A percentile compares a stretch with the other conserved stretches of the same genome.
These are phyloP conservation scores for Streptanthus diversifolius DNA, from an alignment of 345 rosid species.

Conservation along the genomic window DNA sequence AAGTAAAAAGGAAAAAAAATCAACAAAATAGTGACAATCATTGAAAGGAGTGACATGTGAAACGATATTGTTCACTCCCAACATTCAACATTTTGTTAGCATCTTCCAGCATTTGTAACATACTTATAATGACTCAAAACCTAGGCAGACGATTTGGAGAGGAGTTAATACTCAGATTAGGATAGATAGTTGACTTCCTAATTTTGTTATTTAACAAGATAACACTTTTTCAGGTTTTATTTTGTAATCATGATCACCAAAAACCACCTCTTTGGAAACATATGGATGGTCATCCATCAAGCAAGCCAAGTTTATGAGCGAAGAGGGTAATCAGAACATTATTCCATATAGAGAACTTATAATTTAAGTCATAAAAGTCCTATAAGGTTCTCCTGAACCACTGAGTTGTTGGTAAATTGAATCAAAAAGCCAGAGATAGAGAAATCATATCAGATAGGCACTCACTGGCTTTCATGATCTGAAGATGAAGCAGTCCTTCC, in stretches of 20 bases:
- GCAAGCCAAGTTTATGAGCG: neutral
- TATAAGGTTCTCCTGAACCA: conserved; percentile 6
- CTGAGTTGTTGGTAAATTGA: conserved; percentile 3
- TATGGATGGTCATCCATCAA: conserved; percentile 17
- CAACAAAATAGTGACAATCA: conserved; percentile 8
- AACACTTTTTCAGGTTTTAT: neutral
- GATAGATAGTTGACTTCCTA: neutral
- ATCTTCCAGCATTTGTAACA: conserved; percentile 4
- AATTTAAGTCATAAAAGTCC: neutral
- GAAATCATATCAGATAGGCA: conserved; percentile 29
- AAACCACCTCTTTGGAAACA: conserved; percentile 5
- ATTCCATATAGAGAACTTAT: neutral
- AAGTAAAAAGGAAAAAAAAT: neutral
- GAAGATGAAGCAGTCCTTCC: conserved; percentile 93
- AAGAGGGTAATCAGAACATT: conserved; percentile 2
- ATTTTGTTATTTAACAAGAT: neutral
- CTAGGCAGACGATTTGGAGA: neutral
- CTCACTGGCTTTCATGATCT: conserved; percentile 98
- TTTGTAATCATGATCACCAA: neutral
- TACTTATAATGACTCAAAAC: conserved; percentile 2
- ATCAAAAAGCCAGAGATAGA: neutral
- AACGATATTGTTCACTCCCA: neutral
- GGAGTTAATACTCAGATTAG: neutral
- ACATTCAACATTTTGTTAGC: conserved; percentile 3
- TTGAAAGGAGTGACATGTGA: neutral